These are phyloP conservation scores for Pinus albicaulis DNA, from an alignment of 75 land plant genomes.

Conservation along the genomic window DNA sequence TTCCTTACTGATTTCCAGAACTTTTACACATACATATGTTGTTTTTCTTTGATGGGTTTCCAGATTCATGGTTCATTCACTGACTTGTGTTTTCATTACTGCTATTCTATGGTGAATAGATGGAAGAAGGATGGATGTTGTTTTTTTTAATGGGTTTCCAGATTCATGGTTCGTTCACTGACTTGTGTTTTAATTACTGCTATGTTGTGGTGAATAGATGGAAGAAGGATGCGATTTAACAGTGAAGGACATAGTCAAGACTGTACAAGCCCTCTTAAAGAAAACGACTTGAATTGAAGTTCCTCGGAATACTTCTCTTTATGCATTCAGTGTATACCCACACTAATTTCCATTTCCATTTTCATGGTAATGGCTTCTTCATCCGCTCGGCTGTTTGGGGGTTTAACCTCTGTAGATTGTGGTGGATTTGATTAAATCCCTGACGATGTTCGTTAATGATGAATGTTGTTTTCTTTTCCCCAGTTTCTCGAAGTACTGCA, in stretches of 20 bases:
- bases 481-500: not conserved
- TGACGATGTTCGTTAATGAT: no score
- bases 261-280: not conserved
- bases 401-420: no score
- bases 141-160: no score
- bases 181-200: not conserved
- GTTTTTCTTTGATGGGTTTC: no score
- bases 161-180: not conserved
- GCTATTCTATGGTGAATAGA: not conserved
- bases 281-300: not conserved
- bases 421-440: not conserved
- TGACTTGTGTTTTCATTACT: not conserved
- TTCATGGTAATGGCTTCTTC: no score
- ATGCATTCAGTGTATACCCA: not conserved
- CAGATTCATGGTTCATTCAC: not conserved
- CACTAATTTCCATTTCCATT: no score
- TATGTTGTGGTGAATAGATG: not conserved
- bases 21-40: no score
- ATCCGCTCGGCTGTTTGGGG: no score
- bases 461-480: no score
- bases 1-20: no score
- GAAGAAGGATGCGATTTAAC: slow-evolving; percentile 6
- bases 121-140: slow-evolving; percentile 6
- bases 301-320: not conserved
- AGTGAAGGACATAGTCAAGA: not conserved